These are phyloP conservation scores for Acanthochlamys bracteata DNA, from an alignment of 106 monocot genomes.

Conservation along the genomic window DNA sequence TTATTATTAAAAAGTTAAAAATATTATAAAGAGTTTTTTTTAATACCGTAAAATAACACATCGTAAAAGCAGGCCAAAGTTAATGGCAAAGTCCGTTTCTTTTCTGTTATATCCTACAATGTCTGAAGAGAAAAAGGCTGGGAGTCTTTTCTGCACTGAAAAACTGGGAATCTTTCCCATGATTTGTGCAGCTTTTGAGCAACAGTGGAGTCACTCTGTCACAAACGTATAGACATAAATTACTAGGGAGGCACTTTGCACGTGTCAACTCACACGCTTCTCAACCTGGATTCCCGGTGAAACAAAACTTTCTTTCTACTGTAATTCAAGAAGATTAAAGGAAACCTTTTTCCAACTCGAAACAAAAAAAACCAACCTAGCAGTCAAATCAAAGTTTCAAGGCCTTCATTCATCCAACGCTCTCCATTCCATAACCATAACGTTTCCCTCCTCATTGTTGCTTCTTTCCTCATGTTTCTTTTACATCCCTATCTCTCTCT, in stretches of 20 bases:
- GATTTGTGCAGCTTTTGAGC: constrained; percentile 7
- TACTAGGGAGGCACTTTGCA: background rate
- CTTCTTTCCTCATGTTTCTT: background rate
- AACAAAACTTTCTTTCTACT: background rate
- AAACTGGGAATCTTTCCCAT: constrained; percentile 7
- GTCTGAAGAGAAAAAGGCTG: no score
- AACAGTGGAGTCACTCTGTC: background rate
- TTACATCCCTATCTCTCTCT: constrained; percentile 5
- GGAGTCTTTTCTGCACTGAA: background rate
- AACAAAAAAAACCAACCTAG: no score
- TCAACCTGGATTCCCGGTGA: background rate
- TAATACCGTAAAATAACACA: no score
- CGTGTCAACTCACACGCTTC: constrained; percentile 1
- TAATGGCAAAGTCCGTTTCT: no score
- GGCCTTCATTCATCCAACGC: no score
- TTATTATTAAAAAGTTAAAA: no score
- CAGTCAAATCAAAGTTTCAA: no score
- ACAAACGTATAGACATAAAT: background rate
- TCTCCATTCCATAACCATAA: no score
- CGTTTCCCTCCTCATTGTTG: background rate
- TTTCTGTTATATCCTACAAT: no score
- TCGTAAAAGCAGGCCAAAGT: no score
- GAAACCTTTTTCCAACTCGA: no score
- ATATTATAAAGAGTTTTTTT: no score
- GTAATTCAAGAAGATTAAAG: background rate